phyloP scores from a whole-genome alignment of 2,329 filamentous ascomycete genomes.

The Colletotrichum abscissum region DNA sequence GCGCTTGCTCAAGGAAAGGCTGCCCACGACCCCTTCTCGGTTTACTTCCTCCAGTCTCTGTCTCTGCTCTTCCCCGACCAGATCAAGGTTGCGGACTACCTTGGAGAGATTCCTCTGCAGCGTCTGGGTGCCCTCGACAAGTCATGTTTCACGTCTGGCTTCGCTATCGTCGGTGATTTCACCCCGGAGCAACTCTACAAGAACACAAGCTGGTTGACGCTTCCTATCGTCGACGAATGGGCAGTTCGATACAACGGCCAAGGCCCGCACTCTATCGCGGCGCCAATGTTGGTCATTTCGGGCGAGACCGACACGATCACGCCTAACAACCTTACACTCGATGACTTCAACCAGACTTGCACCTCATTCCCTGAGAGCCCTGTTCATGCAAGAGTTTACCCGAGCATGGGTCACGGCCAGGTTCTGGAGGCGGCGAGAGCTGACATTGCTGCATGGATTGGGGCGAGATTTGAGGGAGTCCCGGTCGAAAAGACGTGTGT shows the following conservation, averaged over 20 bases:
- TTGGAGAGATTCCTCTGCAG: conserved; percentile 13
- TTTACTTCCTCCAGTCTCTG: conserved; percentile 37
- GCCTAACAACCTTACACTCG: not conserved
- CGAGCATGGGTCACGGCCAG: conserved; percentile 18
- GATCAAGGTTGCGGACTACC: conserved; percentile 35
- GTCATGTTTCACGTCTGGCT: conserved; percentile 31
- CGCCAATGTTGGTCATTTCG: conserved; percentile 40
- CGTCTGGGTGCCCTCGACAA: conserved; percentile 2
- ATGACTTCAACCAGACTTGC: conserved; percentile 4
- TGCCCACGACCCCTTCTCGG: conserved; percentile 26
- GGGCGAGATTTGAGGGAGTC: conserved; percentile 12
- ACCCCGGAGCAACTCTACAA: conserved; percentile 21
- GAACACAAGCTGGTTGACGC: not conserved
- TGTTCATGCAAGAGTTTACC: conserved; percentile 11
- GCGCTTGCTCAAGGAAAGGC: conserved; percentile 19
- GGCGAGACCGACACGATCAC: conserved; percentile 37
- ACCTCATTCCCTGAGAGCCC: conserved; percentile 7
- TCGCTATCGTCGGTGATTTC: not conserved
- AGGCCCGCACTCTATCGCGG: conserved; percentile 37
- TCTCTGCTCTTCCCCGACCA: conserved; percentile 26
- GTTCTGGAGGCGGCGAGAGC: conserved; percentile 17
- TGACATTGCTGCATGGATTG: conserved; percentile 18
- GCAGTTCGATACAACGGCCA: conserved; percentile 34
- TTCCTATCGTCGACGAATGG: conserved; percentile 19
- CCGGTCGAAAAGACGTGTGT: conserved; percentile 1